Conservation (phyloP, 768 basidiomycete species). For the Termitomyces sp. region DNA sequence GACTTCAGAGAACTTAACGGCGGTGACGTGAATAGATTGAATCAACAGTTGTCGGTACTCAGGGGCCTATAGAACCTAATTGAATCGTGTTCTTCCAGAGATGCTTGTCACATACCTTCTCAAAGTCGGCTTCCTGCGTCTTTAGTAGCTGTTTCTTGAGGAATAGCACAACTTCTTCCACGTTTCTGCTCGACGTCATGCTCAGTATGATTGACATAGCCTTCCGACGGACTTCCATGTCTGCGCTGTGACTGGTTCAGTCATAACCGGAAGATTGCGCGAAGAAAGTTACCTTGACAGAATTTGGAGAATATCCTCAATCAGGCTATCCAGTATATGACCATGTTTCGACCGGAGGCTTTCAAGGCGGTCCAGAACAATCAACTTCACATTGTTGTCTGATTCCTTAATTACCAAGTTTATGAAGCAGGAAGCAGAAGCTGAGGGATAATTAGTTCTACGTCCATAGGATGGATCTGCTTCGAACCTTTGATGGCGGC, state of each 20-base stretch:
- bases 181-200: constrained; percentile 91
- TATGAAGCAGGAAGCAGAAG: constrained; percentile 85
- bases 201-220: constrained; percentile 85
- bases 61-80: constrained; percentile 51
- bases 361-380: constrained; percentile 91
- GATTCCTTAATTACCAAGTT: constrained; percentile 91
- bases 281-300: constrained; percentile 56
- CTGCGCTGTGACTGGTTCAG: constrained; percentile 48
- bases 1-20: constrained; percentile 95
- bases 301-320: constrained; percentile 94
- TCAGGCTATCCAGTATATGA: constrained; percentile 81
- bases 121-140: constrained; percentile 88
- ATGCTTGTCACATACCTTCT: constrained; percentile 56
- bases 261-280: not conserved
- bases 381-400: constrained; percentile 98
- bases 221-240: constrained; percentile 95
- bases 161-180: constrained; percentile 94
- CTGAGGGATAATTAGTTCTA: constrained; percentile 31
- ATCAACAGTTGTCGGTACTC: constrained; percentile 97
- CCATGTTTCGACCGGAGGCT: constrained; percentile 79
- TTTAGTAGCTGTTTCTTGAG: constrained; percentile 96
- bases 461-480: not conserved
- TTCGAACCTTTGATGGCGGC: constrained; percentile 87
- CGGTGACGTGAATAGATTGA: constrained; percentile 94
- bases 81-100: not conserved